A percentile compares a stretch with the other conserved stretches of the same genome.
These are phyloP conservation scores for Candida namnaoensis DNA, from an alignment of 805 yeast genomes.

Conservation along the genomic window DNA sequence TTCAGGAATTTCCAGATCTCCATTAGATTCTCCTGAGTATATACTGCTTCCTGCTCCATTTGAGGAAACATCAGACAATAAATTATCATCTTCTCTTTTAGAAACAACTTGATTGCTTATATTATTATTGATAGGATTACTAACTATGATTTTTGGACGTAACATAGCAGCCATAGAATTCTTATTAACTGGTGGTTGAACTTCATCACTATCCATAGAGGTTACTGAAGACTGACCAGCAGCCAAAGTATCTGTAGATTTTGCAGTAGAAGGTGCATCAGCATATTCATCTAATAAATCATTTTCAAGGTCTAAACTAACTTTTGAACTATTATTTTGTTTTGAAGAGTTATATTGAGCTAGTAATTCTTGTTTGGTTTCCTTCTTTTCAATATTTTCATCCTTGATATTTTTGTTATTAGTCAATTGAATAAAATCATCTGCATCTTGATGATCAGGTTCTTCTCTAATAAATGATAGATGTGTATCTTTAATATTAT, in stretches of 20 bases:
- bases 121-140: neutral
- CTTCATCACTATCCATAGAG: slow-evolving; percentile 9
- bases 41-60: neutral
- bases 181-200: neutral
- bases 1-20: slow-evolving; percentile 20
- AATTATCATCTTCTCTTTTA: neutral
- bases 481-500: neutral
- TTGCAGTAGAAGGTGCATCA: slow-evolving; percentile 17
- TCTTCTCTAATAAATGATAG: slow-evolving; percentile 11
- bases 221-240: slow-evolving; percentile 13
- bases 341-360: too few relatives aligned
- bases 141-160: neutral
- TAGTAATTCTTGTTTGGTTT: slow-evolving; percentile 1
- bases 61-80: neutral
- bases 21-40: slow-evolving; percentile 1
- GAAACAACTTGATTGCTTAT: neutral
- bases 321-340: too few relatives aligned
- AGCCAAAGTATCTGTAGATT: slow-evolving; percentile 10
- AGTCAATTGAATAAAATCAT: neutral
- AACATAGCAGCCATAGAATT: neutral
- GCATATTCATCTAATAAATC: slow-evolving; percentile 6
- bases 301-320: neutral
- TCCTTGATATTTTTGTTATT: neutral
- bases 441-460: neutral
- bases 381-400: slow-evolving; percentile 4